Evolutionary conservation across 129 eudicot species (phyloP).

Genomic region (Mikania micrantha): DNA sequence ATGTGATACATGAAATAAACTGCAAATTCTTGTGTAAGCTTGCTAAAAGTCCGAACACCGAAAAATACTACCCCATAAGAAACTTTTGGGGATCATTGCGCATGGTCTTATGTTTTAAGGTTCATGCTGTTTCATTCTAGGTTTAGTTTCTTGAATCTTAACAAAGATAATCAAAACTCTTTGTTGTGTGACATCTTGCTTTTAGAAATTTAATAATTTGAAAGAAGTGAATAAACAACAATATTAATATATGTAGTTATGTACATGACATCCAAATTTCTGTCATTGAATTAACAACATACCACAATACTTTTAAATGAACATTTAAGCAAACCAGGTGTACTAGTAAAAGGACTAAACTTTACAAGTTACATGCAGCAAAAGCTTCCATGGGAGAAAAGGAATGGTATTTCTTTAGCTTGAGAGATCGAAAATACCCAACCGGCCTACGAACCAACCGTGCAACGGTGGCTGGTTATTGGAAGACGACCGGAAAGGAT

Average conservation of each 20-base stretch:
- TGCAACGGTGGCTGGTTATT: conserved; percentile 90
- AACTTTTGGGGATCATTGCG: too few relatives aligned
- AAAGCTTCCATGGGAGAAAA: conserved; percentile 98
- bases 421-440: conserved; percentile 82
- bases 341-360: not conserved
- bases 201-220: not conserved
- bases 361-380: conserved; percentile 35
- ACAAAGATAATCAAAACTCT: not conserved
- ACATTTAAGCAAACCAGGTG: not conserved
- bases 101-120: too few relatives aligned
- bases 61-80: too few relatives aligned
- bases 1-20: too few relatives aligned
- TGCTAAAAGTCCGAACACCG: too few relatives aligned
- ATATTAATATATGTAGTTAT: too few relatives aligned
- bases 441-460: conserved; percentile 90
- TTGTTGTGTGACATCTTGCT: not conserved
- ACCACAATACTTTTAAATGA: not conserved
- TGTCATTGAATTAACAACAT: not conserved
- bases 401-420: conserved; percentile 94
- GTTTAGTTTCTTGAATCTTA: not conserved
- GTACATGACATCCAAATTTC: not conserved
- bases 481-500: conserved; percentile 97
- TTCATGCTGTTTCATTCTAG: not conserved
- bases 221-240: not conserved
- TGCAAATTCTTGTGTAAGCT: too few relatives aligned